Evolutionary conservation across 352 stramenopile species (phyloP), one percentile per base, ranked within the genome.

Genomic region (Phytophthora colocasiae): DNA sequence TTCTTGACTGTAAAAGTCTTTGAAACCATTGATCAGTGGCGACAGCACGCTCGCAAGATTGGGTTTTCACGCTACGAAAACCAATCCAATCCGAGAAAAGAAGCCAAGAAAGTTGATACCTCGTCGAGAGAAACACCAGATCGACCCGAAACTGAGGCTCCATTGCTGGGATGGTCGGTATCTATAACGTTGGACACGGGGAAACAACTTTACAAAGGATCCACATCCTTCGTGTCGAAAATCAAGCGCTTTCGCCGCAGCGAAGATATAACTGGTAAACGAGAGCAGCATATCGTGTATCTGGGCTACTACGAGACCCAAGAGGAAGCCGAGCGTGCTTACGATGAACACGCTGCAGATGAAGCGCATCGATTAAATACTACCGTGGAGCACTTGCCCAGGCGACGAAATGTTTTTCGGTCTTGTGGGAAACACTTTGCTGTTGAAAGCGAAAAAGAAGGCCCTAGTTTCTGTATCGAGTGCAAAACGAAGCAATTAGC

Each of bases 391-490:
- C 76, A 90, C 39, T 67, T 95, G 12, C 87, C 84, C 0, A 61
- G 61, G 12, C 74, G 82, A 34, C 72, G 87, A 19, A 87, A 71
- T 41, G 78, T 95, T 1, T 89, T 93, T 55, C 79, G 85, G 6
- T 95, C 87, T 1, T 95, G 87, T 53, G 84, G 87, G 2, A 89
- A 91, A 17, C 87, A 95, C 39, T 93, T 90, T 45, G 85, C 87
- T 12, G 83, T 95, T 26, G 87, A 95, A 63, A 95, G 87, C 43
- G 87, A 95, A 50, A 71, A 76, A 1, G 44, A 77, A 7, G 84
- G 84, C 0, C 79, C 84, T 9, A 89, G 83, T 15, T 87, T 87
- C 38, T 93, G 84, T 47, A 91, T 95, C 38, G 87, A 95, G 62
- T 95, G 87, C 63, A 85, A 87, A 32, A 72, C 71, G 1, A 86